Percentiles rank a stretch among this genome's conserved stretches.
Evolutionary conservation across 1,284 basidiomycete species (phyloP).

Genomic region (Ceratobasidium papillatum): DNA sequence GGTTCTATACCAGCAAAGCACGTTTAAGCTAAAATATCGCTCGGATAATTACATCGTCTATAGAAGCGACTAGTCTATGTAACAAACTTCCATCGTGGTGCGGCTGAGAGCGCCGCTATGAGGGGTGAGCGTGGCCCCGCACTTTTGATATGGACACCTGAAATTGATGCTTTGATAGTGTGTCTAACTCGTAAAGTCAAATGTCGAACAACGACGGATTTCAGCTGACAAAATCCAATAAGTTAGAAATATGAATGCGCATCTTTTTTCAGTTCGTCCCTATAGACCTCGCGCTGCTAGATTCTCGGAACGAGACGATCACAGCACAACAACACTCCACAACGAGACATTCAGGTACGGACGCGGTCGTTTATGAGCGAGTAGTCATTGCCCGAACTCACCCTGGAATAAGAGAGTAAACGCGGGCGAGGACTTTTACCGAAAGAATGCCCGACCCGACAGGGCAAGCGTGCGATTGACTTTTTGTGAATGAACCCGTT

Average conservation of each 20-base stretch:
- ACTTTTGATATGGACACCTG: conserved; percentile 5
- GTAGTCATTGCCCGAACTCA: conserved; percentile 13
- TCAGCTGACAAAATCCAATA: conserved; percentile 30
- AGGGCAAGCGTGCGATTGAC: conserved; percentile 4
- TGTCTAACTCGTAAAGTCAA: conserved; percentile 39
- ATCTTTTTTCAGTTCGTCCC: conserved; percentile 15
- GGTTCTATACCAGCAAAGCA: not conserved
- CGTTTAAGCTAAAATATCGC: not conserved
- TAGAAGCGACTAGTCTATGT: conserved; percentile 12
- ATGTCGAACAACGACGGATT: conserved; percentile 1
- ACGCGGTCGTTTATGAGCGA: not conserved
- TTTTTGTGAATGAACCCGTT: not conserved
- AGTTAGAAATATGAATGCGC: conserved; percentile 26
- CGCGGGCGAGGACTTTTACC: not conserved
- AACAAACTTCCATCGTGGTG: not conserved
- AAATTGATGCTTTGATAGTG: conserved; percentile 6
- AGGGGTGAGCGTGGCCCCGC: not conserved
- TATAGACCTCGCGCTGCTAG: not conserved
- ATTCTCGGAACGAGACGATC: conserved; percentile 3
- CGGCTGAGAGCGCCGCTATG: not conserved
- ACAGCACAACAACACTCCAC: conserved; percentile 8
- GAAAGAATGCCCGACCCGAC: not conserved
- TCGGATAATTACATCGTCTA: conserved; percentile 20
- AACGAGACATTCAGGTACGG: conserved; percentile 7
- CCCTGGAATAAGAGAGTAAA: not conserved